Percentiles rank a stretch among this genome's conserved stretches.
These are phyloP conservation scores for Postia placenta DNA, from an alignment of 768 basidiomycete species.

Conservation along the genomic window DNA sequence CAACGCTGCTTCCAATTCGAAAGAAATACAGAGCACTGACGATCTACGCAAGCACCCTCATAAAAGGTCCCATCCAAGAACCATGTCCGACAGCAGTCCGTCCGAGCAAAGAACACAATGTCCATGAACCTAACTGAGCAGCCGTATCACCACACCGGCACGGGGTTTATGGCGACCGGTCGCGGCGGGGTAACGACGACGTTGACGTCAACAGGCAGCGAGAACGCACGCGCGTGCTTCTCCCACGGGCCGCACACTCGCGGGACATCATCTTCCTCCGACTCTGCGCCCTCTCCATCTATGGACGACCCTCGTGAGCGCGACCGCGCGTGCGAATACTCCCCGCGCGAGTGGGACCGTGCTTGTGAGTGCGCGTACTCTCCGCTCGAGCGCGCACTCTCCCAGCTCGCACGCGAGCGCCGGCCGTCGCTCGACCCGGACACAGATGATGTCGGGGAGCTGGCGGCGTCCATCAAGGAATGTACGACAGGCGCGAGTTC, in stretches of 20 bases:
- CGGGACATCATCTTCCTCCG: too few species aligned
- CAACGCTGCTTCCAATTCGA: constrained; percentile 3
- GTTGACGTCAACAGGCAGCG: constrained; percentile 19
- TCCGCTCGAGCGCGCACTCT: neutral
- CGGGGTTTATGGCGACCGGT: constrained; percentile 15
- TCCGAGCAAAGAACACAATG: neutral
- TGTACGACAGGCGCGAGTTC: neutral
- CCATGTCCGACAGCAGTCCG: neutral
- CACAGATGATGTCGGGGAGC: constrained; percentile 16
- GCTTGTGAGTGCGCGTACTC: neutral
- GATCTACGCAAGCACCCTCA: constrained; percentile 3
- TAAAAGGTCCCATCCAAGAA: neutral
- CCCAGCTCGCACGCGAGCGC: constrained; percentile 5
- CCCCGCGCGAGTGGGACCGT: constrained; percentile 2
- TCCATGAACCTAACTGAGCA: neutral
- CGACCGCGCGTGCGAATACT: too few species aligned
- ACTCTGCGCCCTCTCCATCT: too few species aligned
- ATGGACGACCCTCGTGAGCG: too few species aligned
- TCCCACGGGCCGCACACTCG: constrained; percentile 18
- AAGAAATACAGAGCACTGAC: neutral
- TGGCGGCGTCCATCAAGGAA: constrained; percentile 6
- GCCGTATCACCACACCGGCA: constrained; percentile 6
- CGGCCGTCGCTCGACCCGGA: constrained; percentile 4
- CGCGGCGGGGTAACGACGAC: constrained; percentile 17
- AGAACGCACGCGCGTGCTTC: constrained; percentile 20